These are phyloP conservation scores for Colletotrichum lini DNA, from an alignment of 2,329 filamentous ascomycete genomes.

Conservation along the genomic window DNA sequence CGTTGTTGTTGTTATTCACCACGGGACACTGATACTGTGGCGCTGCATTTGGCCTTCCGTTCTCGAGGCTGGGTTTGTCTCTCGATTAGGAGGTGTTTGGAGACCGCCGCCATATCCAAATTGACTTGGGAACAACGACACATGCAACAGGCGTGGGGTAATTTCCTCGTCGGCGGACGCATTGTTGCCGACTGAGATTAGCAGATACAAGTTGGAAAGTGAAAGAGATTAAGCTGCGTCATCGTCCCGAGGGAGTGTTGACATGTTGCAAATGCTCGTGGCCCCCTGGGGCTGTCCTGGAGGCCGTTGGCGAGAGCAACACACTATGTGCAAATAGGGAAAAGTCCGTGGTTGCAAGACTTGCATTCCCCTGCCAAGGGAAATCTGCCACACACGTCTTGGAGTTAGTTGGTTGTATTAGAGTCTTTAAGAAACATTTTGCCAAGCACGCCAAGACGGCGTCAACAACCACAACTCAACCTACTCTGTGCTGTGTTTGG, in stretches of 20 bases:
- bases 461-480: neutral
- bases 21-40: neutral
- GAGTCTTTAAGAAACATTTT: neutral
- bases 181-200: neutral
- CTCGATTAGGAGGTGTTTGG: neutral
- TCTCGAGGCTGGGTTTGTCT: neutral
- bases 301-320: neutral
- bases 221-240: slow-evolving; percentile 3
- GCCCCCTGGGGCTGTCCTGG: neutral
- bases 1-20: no score
- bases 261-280: no score
- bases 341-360: neutral
- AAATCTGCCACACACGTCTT: neutral
- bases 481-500: no score
- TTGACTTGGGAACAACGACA: neutral
- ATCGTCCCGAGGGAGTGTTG: neutral
- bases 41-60: neutral
- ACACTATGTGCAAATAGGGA: neutral
- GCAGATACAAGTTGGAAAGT: neutral
- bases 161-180: neutral
- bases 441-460: neutral
- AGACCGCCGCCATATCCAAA: neutral
- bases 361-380: neutral
- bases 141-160: neutral
- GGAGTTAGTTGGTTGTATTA: neutral